A percentile compares a stretch with the other conserved stretches of the same genome.
These are phyloP conservation scores for Phytophthora megakarya DNA, from an alignment of 352 stramenopile species.

Conservation along the genomic window DNA sequence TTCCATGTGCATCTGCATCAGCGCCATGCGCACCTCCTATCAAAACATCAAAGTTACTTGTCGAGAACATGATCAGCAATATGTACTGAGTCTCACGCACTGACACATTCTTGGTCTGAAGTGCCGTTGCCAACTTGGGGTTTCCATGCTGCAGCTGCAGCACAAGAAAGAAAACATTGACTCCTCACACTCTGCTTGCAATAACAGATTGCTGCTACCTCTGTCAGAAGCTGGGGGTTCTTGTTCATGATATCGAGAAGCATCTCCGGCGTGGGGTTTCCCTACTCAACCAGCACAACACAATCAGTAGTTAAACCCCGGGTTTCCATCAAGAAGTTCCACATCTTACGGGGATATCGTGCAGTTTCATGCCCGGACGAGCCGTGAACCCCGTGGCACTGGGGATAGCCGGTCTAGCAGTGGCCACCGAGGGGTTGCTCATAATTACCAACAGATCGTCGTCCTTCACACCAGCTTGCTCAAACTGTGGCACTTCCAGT, in stretches of 20 bases:
- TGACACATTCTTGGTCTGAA: constrained; percentile 70
- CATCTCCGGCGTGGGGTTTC: constrained; percentile 68
- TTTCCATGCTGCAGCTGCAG: constrained; percentile 68
- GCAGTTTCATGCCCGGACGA: constrained; percentile 71
- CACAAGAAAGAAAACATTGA: not conserved
- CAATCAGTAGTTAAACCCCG: not conserved
- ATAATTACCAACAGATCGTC: constrained; percentile 78
- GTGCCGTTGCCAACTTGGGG: constrained; percentile 60
- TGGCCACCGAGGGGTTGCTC: constrained; percentile 37
- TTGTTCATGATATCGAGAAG: constrained; percentile 86
- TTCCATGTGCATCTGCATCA: constrained; percentile 89
- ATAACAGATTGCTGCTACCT: constrained; percentile 41
- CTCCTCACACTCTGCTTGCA: not conserved
- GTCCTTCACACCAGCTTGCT: constrained; percentile 67
- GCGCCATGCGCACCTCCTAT: constrained; percentile 80
- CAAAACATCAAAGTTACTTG: constrained; percentile 3
- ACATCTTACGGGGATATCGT: constrained; percentile 74
- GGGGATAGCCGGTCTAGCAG: constrained; percentile 17
- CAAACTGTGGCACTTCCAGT: constrained; percentile 49
- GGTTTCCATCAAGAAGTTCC: not conserved
- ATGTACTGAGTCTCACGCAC: constrained; percentile 36
- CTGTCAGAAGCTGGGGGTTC: constrained; percentile 69
- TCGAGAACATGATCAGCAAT: not conserved
- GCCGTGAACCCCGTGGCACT: constrained; percentile 38
- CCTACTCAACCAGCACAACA: constrained; percentile 13